A percentile compares a stretch with the other conserved stretches of the same genome.
These are phyloP conservation scores for Cucurbita moschata DNA, from an alignment of 306 rosid genomes.

Conservation along the genomic window DNA sequence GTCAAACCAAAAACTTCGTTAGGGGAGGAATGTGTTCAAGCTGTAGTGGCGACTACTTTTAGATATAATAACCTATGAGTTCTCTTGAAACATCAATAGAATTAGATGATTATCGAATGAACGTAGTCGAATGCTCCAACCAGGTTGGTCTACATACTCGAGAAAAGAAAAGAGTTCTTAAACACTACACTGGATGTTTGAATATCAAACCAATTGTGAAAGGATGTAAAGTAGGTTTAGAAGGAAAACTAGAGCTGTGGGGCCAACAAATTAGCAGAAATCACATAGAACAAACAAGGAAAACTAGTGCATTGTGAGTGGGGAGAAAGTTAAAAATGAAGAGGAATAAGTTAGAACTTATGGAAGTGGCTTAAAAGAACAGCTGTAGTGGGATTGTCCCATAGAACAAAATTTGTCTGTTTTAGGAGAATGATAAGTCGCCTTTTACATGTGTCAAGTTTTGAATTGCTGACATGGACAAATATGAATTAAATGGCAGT, in stretches of 20 bases:
- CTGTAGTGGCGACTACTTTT: too few species aligned
- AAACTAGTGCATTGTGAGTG: not conserved
- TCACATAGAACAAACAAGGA: not conserved
- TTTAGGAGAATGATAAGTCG: not conserved
- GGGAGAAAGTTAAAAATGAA: not conserved
- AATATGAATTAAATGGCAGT: not conserved
- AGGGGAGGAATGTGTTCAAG: too few species aligned
- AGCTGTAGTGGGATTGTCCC: not conserved
- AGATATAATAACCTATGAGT: not conserved
- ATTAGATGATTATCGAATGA: too few species aligned
- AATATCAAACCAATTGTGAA: too few species aligned
- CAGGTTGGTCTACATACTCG: too few species aligned
- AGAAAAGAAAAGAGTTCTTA: too few species aligned
- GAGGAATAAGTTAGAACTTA: not conserved
- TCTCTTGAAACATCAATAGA: not conserved
- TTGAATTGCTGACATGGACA: not conserved
- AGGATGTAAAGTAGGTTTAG: too few species aligned
- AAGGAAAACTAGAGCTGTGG: not conserved
- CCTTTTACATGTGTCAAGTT: not conserved
- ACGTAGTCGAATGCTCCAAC: too few species aligned
- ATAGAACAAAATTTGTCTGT: not conserved
- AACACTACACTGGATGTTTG: too few species aligned
- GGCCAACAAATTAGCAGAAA: not conserved
- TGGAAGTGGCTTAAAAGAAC: not conserved
- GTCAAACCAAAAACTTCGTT: too few species aligned